Base-by-base conservation (phyloP, 2,329 filamentous ascomycete genomes). In the Xylaria sp. region DNA sequence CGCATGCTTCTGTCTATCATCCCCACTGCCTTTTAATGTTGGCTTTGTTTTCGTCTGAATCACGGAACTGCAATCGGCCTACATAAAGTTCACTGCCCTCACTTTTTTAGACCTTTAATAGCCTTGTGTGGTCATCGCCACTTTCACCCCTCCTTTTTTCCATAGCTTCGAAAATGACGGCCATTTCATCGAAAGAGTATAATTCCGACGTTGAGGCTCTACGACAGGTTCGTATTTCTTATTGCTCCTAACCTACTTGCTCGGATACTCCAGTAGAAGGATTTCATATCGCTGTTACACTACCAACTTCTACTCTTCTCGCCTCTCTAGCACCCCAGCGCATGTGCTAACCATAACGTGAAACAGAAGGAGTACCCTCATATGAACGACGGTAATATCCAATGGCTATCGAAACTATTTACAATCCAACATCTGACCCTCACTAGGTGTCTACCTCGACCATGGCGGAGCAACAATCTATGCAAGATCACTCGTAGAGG, bases 381-480 rank as follows among this genome's bases (percentile, higher is more conserved):
- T 66, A 83, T 84, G 82, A 81, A 74, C 64, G 72, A 80, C 71
- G 81, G 82, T 83, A 72, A 69, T 44, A 75, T 67, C 62, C n/a
- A 5, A 44, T 32, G 9, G 25, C 51, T 8, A 63, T 25, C 10
- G 1, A 32, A 39, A 44, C 10, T 52, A 8, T 39, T 12, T 65
- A 20, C 37, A 41, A 55, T 39, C 15, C 25, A 34, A 8, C 48
- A 54, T 67, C 69, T 62, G 72, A 74, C 55, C 23, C 10, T 10
- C 34, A 37, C 20, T 65, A 78, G 82, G 82, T 48, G 76, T 83
- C 58, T 89, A 89, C 75, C 84, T 90, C 28, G 88, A 90, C 74
- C 88, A 90, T 77, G 86, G 85, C 52, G 86, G 86, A 34, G 81
- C 85, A 44, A 88, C 86, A 41, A 84, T 89, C 50, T 89, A 89